Evolutionary conservation across 345 rosid species (phyloP).

Genomic region (Populus deltoides): DNA sequence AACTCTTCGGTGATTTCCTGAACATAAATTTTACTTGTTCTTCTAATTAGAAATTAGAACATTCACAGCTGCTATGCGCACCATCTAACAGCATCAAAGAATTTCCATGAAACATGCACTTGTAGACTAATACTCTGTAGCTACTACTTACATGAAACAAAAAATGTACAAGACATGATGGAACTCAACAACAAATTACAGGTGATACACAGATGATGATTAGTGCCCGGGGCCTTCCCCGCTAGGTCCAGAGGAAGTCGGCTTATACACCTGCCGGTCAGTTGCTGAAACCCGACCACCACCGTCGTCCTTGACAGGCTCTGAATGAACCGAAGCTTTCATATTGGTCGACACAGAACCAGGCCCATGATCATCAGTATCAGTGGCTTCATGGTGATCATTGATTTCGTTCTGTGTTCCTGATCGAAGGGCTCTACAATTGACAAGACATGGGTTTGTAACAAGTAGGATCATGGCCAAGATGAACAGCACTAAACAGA

Average conservation of each 20-base stretch:
- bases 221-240: conserved; percentile 77
- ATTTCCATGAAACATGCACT: conserved; percentile 14
- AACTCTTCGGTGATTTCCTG: not conserved
- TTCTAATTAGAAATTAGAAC: not conserved
- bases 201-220: not conserved
- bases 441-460: conserved; percentile 27
- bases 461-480: conserved; percentile 32
- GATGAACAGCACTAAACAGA: conserved; percentile 28
- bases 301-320: not conserved
- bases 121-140: not conserved
- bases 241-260: conserved; percentile 75
- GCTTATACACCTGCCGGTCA: conserved; percentile 25
- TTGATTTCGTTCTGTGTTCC: conserved; percentile 8
- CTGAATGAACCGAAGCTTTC: conserved; percentile 8
- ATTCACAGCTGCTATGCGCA: not conserved
- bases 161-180: not conserved
- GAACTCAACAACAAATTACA: not conserved
- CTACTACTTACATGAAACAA: not conserved
- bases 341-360: not conserved
- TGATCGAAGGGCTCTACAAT: conserved; percentile 33
- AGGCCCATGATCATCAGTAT: conserved; percentile 1
- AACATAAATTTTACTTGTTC: not conserved
- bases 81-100: conserved; percentile 19
- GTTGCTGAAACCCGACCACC: conserved; percentile 9
- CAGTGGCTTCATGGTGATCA: conserved; percentile 10